Conservation (phyloP, 257 asterid genomes). For the Prunella vulgaris region DNA sequence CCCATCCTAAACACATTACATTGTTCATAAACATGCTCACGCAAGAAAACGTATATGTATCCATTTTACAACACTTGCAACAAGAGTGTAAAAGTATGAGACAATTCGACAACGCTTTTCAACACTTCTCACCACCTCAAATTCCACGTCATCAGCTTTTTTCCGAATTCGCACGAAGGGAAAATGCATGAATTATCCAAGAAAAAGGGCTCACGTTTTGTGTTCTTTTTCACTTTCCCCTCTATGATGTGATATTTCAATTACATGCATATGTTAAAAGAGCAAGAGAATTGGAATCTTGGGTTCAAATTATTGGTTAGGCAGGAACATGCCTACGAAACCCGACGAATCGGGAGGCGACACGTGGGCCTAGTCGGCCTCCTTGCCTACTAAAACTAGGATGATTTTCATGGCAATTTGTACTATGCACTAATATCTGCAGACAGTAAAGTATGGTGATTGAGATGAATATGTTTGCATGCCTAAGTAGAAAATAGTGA, state of each 20-base stretch:
- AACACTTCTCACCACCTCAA: conserved; percentile 26
- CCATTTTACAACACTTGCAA: background rate
- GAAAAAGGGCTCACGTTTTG: conserved; percentile 6
- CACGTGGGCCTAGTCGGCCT: conserved; percentile 15
- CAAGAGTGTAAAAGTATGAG: background rate
- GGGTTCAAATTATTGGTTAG: conserved; percentile 16
- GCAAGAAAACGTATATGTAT: too few relatives aligned
- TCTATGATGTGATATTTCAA: conserved; percentile 26
- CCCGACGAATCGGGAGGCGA: conserved; percentile 7
- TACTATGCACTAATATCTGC: conserved; percentile 23
- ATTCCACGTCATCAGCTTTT: background rate
- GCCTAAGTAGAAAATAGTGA: background rate
- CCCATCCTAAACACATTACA: too few relatives aligned
- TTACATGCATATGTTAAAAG: conserved; percentile 29
- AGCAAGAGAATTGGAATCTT: conserved; percentile 1
- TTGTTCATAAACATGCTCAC: background rate
- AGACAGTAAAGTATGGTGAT: conserved; percentile 34
- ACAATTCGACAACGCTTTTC: conserved; percentile 27
- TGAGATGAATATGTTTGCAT: background rate
- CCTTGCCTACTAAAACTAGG: conserved; percentile 26
- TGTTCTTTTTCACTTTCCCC: conserved; percentile 18
- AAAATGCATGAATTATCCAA: conserved; percentile 15
- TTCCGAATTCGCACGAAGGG: background rate
- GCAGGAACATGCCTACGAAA: conserved; percentile 21
- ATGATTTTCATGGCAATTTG: conserved; percentile 29